Percentiles rank a stretch among this genome's conserved stretches.
These are phyloP conservation scores for Wickerhamomyces chaumierensis DNA, from an alignment of 805 yeast species.

Conservation along the genomic window DNA sequence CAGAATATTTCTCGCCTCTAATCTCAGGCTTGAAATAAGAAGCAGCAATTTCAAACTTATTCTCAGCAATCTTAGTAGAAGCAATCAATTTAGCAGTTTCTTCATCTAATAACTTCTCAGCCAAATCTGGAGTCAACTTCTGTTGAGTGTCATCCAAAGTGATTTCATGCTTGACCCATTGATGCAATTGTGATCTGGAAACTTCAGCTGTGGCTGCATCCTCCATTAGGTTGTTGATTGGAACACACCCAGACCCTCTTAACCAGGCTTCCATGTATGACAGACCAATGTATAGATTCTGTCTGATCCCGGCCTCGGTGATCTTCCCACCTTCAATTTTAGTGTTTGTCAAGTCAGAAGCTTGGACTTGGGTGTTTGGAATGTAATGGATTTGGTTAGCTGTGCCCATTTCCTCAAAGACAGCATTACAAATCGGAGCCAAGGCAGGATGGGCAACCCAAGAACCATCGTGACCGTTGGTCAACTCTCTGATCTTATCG, in stretches of 20 bases:
- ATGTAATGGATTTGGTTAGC: slow-evolving; percentile 56
- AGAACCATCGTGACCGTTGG: slow-evolving; percentile 77
- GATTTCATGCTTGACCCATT: slow-evolving; percentile 71
- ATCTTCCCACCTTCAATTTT: slow-evolving; percentile 49
- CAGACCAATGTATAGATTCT: slow-evolving; percentile 65
- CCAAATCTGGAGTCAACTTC: slow-evolving; percentile 47
- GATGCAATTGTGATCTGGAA: slow-evolving; percentile 70
- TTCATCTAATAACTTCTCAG: slow-evolving; percentile 44
- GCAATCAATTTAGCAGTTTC: slow-evolving; percentile 45
- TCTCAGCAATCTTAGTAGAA: slow-evolving; percentile 29
- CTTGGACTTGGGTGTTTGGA: slow-evolving; percentile 37
- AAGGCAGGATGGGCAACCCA: slow-evolving; percentile 88
- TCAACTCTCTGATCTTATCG: slow-evolving; percentile 68
- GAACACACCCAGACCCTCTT: slow-evolving; percentile 76
- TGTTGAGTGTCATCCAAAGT: slow-evolving; percentile 45
- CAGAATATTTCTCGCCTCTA: slow-evolving; percentile 59
- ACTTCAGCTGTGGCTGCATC: slow-evolving; percentile 89
- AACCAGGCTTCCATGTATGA: slow-evolving; percentile 82
- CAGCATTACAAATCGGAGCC: slow-evolving; percentile 61
- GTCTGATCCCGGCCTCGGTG: slow-evolving; percentile 59
- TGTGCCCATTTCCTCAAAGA: slow-evolving; percentile 71
- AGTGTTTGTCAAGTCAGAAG: slow-evolving; percentile 53
- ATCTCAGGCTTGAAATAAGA: slow-evolving; percentile 62
- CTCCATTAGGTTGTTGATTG: slow-evolving; percentile 78
- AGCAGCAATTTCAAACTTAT: slow-evolving; percentile 61